phyloP scores from a whole-genome alignment of 2,329 filamentous ascomycete species.

The Calonectria hongkongensis region DNA sequence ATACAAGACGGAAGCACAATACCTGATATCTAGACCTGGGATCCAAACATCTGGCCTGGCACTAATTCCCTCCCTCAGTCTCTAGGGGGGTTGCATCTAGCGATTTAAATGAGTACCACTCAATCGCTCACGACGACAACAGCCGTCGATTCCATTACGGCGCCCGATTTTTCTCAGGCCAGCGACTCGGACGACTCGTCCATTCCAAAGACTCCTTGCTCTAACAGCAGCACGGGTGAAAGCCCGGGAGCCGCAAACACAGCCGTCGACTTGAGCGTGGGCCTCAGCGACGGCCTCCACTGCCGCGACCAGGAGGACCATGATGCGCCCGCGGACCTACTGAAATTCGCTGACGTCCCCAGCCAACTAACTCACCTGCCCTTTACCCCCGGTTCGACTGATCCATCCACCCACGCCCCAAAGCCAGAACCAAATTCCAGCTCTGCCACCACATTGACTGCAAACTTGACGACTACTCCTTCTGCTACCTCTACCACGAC shows the following conservation, averaged over 20 bases:
- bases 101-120: slow-evolving; percentile 52
- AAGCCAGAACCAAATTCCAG: slow-evolving; percentile 51
- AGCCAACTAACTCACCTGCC: slow-evolving; percentile 53
- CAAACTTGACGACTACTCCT: slow-evolving; percentile 43
- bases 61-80: slow-evolving; percentile 42
- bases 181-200: slow-evolving; percentile 34
- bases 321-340: slow-evolving; percentile 52
- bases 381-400: slow-evolving; percentile 55
- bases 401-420: slow-evolving; percentile 51
- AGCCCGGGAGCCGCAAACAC: slow-evolving; percentile 28
- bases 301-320: slow-evolving; percentile 49
- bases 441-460: slow-evolving; percentile 46
- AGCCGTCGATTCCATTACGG: slow-evolving; percentile 47
- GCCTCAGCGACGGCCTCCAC: slow-evolving; percentile 44
- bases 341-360: slow-evolving; percentile 57
- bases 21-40: slow-evolving; percentile 3
- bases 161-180: slow-evolving; percentile 28
- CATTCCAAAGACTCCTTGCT: slow-evolving; percentile 35
- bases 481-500: slow-evolving; percentile 44
- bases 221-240: slow-evolving; percentile 20
- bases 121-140: slow-evolving; percentile 49
- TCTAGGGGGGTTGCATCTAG: slow-evolving; percentile 46
- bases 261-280: slow-evolving; percentile 34
- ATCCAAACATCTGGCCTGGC: slow-evolving; percentile 16
- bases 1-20: not conserved